These are phyloP conservation scores for Penicillium psychrofluorescens DNA, from an alignment of 495 filamentous ascomycete species.

Conservation along the genomic window DNA sequence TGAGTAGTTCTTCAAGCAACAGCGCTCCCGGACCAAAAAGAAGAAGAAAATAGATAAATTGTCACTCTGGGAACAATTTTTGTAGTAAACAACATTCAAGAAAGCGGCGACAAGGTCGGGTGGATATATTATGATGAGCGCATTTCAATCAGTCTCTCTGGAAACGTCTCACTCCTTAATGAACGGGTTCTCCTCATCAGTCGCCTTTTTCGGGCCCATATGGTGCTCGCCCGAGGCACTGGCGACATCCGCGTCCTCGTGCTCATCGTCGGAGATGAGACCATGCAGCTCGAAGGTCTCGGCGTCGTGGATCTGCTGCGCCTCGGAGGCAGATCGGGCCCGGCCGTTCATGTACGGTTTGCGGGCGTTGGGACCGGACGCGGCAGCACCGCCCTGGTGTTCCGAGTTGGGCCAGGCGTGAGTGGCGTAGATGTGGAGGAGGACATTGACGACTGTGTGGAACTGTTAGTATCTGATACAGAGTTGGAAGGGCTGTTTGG, in stretches of 20 bases:
- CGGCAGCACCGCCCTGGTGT: slow-evolving; percentile 14
- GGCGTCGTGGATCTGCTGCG: slow-evolving; percentile 58
- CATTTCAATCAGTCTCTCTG: no score
- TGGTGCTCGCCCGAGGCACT: slow-evolving; percentile 12
- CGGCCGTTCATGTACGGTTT: slow-evolving; percentile 48
- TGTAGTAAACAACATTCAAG: no score
- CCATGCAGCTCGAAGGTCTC: slow-evolving; percentile 90
- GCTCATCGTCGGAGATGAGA: slow-evolving; percentile 72
- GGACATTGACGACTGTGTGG: slow-evolving; percentile 60
- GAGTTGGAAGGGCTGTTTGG: neutral
- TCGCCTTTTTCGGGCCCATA: slow-evolving; percentile 22
- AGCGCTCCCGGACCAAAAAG: no score
- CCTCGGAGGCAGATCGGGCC: slow-evolving; percentile 35
- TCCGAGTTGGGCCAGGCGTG: slow-evolving; percentile 43
- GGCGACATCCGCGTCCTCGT: no score
- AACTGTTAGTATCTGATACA: neutral
- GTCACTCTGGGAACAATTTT: no score
- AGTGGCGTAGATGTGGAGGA: slow-evolving; percentile 74
- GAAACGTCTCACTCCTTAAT: no score
- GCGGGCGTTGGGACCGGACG: slow-evolving; percentile 13
- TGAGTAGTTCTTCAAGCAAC: no score
- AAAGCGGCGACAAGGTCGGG: no score
- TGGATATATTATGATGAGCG: no score
- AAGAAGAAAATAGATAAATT: no score
- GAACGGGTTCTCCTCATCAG: slow-evolving; percentile 25